Evolutionary conservation across 176 grass and related monocot genomes (phyloP).

Genomic region (Musa troglodytarum): DNA sequence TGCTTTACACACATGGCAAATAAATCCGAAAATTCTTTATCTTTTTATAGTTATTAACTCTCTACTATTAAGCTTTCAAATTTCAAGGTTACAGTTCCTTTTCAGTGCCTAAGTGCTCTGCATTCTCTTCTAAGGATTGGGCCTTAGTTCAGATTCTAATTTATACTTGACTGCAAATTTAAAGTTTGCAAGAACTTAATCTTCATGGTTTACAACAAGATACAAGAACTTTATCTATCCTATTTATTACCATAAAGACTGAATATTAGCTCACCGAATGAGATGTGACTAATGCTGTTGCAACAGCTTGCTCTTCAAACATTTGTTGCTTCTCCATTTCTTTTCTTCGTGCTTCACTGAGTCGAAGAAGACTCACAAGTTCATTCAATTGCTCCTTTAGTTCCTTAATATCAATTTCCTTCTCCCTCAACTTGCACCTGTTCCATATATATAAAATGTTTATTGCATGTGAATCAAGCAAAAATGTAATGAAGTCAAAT

Average conservation of each 20-base stretch:
- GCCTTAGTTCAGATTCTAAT: not conserved
- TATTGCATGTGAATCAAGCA: not conserved
- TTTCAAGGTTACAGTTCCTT: not conserved
- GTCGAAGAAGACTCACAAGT: constrained; percentile 70
- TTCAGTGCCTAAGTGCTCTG: not conserved
- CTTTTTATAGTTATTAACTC: not conserved
- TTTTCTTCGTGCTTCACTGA: constrained; percentile 68
- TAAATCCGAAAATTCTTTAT: not conserved
- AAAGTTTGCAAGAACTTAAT: not conserved
- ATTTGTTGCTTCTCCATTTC: constrained; percentile 83
- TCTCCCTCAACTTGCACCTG: constrained; percentile 78
- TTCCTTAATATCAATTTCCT: constrained; percentile 77
- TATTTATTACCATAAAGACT: not conserved
- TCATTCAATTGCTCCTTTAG: constrained; percentile 93
- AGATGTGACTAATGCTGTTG: constrained; percentile 41
- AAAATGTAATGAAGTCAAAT: not conserved
- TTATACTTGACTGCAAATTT: not conserved
- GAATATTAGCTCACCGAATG: constrained; percentile 44
- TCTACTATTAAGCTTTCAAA: not conserved
- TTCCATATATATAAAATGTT: constrained; percentile 15
- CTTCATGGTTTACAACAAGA: not conserved
- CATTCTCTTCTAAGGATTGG: not conserved
- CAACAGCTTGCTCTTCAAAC: constrained; percentile 50
- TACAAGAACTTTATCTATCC: not conserved
- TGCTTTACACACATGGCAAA: too few species aligned